Percentiles rank a stretch among this genome's conserved stretches.
These are phyloP conservation scores for Mrakia hoshinonis DNA, from an alignment of 768 basidiomycete species.

Conservation along the genomic window DNA sequence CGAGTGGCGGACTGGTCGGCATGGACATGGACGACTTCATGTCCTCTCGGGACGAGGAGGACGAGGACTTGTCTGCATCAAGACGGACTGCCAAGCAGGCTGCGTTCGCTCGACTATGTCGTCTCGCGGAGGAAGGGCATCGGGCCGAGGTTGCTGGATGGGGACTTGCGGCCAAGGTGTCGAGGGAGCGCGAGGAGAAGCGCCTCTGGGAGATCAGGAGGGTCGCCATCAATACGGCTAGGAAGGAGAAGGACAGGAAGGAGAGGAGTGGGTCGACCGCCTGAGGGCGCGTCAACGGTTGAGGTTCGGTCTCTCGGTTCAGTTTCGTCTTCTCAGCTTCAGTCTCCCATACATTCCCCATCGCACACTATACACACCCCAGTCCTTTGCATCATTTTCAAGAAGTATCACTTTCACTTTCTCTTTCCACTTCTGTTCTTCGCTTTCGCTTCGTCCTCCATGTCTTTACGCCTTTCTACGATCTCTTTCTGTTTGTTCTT, in stretches of 20 bases:
- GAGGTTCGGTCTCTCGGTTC: not conserved
- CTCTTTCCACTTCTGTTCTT: not conserved
- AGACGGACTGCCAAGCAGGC: slow-evolving; percentile 30
- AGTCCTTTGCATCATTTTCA: not conserved
- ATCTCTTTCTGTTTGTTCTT: not conserved
- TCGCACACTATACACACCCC: not conserved
- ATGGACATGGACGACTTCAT: slow-evolving; percentile 95
- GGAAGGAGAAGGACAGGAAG: not conserved
- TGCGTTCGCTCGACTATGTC: slow-evolving; percentile 46
- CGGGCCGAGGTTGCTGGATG: slow-evolving; percentile 76
- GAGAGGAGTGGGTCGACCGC: not conserved
- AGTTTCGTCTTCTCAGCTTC: not conserved
- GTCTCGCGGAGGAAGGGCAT: slow-evolving; percentile 71
- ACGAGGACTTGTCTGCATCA: slow-evolving; percentile 47
- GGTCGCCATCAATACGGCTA: slow-evolving; percentile 12
- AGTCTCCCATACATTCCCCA: not conserved
- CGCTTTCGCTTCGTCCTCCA: not conserved
- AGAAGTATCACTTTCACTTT: not conserved
- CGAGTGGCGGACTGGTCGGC: slow-evolving; percentile 57
- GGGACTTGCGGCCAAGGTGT: slow-evolving; percentile 36
- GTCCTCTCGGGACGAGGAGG: slow-evolving; percentile 81
- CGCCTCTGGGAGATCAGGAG: slow-evolving; percentile 20
- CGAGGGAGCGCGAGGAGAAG: not conserved
- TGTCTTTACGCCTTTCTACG: not conserved
- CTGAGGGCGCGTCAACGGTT: not conserved